These are phyloP conservation scores for Cercospora berteroae DNA, from an alignment of 2,329 filamentous ascomycete genomes.

Conservation along the genomic window DNA sequence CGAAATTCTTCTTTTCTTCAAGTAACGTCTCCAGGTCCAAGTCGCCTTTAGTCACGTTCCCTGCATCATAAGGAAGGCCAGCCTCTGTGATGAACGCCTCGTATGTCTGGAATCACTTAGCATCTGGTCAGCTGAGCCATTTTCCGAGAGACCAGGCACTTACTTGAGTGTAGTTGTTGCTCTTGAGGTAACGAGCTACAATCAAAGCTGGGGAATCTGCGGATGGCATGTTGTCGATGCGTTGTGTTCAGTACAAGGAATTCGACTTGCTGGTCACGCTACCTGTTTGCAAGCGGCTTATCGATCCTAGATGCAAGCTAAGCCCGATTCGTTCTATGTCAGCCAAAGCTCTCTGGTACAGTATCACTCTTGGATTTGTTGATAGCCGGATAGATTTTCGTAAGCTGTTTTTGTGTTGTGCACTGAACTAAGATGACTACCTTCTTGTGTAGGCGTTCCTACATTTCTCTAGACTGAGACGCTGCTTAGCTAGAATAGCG, in stretches of 20 bases:
- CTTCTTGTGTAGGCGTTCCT: too few species aligned
- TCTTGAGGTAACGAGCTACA: slow-evolving; percentile 40
- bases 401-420: too few species aligned
- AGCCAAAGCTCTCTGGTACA: too few species aligned
- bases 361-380: too few species aligned
- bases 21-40: slow-evolving; percentile 61
- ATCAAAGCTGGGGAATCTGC: slow-evolving; percentile 38
- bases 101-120: slow-evolving; percentile 48
- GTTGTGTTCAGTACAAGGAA: background rate
- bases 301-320: too few species aligned
- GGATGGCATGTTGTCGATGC: slow-evolving; percentile 31
- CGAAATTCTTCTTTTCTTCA: slow-evolving; percentile 59
- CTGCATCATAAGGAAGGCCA: slow-evolving; percentile 52
- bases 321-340: too few species aligned
- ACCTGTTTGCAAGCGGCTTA: background rate
- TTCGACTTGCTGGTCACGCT: background rate
- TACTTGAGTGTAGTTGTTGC: slow-evolving; percentile 40
- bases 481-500: background rate
- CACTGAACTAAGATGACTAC: too few species aligned
- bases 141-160: background rate
- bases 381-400: too few species aligned
- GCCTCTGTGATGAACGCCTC: slow-evolving; percentile 59
- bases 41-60: slow-evolving; percentile 42
- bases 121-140: slow-evolving; percentile 16
- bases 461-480: too few species aligned